Base-by-base conservation (phyloP, 1,284 basidiomycete genomes). In the Rhodotorula glutinis region DNA sequence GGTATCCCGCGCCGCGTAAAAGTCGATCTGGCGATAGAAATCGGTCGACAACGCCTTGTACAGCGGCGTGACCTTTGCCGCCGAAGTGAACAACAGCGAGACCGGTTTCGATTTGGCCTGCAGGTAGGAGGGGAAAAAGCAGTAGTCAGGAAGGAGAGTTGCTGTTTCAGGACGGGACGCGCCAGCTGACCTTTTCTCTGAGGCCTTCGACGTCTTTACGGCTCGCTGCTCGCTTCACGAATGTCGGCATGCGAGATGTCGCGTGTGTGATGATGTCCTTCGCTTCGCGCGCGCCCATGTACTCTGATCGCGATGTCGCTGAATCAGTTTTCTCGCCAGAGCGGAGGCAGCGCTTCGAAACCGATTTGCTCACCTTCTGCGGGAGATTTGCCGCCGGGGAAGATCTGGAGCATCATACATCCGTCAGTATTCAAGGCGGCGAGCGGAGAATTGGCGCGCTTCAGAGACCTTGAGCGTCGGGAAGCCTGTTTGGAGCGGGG, bases 401-500 rank as follows among this genome's bases (percentile, higher is more conserved):
- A 73, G 41, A 68, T 49, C 29, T 27, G 55, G 4, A 21, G 21
- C 30, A 41, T n/a, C 17, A 38, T 33, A 4, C 8, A 44, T 21
- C 8, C 4, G 5, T 44, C 43, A 44, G 51, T 16, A 29, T 3
- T 38, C 33, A 11, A 23, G n/a, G n/a, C n/a, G n/a, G n/a, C n/a
- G n/a, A n/a, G n/a, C n/a, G n/a, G n/a, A n/a, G n/a, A n/a, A n/a
- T n/a, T n/a, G n/a, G n/a, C n/a, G n/a, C n/a, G n/a, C n/a, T n/a
- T n/a, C n/a, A n/a, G n/a, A n/a, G 21, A 71, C 71, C 72, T 80
- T 80, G 64, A 81, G 65, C 7, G 79, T 80, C 7, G 80, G 80
- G 73, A 80, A 81, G 16, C 75, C 75, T 73, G 61, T 2, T 11
- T 0, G 21, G 29, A 23, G 30, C 23, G 14, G n/a, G n/a, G n/a